Base-by-base conservation (phyloP, 2,329 filamentous ascomycete genomes). In the Plenodomus tracheiphilus region DNA sequence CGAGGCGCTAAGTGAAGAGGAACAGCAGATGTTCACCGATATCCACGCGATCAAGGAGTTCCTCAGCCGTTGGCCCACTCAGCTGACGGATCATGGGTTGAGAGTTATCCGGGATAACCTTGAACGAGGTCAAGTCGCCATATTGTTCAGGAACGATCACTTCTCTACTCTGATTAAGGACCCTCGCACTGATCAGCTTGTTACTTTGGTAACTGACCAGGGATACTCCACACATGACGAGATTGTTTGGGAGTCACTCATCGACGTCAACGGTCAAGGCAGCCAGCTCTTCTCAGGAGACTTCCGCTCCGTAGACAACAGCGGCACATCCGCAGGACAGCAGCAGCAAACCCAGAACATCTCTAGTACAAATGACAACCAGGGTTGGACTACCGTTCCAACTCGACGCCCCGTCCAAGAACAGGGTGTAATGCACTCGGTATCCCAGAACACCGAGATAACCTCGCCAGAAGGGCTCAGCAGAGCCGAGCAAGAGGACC, bases 121-220 rank as follows among this genome's bases (percentile, higher is more conserved):
- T 48, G 76, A 81, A 11, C 87, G 91, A 1, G 93, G 91, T 1
- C 85, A 88, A 1, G 84, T 97, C 53, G 90, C 90, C 0, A 97
- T 99, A 41, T 75, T 99, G 1, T 99, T 99, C 76, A 85, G 94
- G 20, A 99, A 99, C 63, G 93, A 99, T 66, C 94, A 99, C 69
- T 99, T 99, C 66, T 91, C 91, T 36, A 97, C 93, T 0, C 73
- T 99, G 0, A 96, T 96, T 73, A 90, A 92, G 52, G 91, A 97
- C 61, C 91, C 93, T 0, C 77, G 85, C 38, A 90, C 86, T 0
- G 79, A 84, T 35, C 82, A 89, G 57, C 79, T 97, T 1, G 83
- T 93, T 55, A 91, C 89, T 0, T 77, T 99, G 2, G 91, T 99
- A 13, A 97, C 94, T 0, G 94, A 99, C 68, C 88, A 91, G 20